Evolutionary conservation across 768 basidiomycete species (phyloP), one percentile per base, ranked within the genome.

Genomic region (Astraeus odoratus): DNA sequence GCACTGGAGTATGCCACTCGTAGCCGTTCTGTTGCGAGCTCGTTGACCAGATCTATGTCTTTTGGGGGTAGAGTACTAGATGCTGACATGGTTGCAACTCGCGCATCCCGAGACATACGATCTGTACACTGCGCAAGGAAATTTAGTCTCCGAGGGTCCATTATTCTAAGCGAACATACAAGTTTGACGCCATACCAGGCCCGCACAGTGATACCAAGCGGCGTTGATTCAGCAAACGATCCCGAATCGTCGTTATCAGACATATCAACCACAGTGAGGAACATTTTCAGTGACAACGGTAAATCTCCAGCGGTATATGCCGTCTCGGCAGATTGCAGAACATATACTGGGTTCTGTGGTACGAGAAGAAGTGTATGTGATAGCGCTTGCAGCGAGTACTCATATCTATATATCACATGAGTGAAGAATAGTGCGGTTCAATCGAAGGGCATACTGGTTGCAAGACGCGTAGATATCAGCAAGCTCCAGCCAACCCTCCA

Each of bases 401-500:
- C 72, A 57, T 92, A 91, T 57, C 91, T 94, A 39, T 15, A 10
- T 36, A 12, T 23, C 16, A 24, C 8, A 19, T 52, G 29, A 56
- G 51, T 4, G 10, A 35, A 9, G 13, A 7, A 15, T 34, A 7
- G 3, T 15, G 12, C 12, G 33, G 8, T 13, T 39, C 6, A 36
- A 50, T 23, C 31, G 30, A 4, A 31, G 20, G 19, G 67, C 86
- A 42, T 50, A 92, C 88, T 86, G 82, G 52, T 80, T 78, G 53
- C 83, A 81, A 9, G 77, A 72, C 4, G 80, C 69, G 53, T 95
- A 90, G 4, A 89, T 76, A 55, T 87, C 83, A 0, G 87, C 81
- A 19, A 96, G 77, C 59, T 93, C 85, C 15, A 87, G 65, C 92
- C 93, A 95, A 9, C 78, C 90, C 52, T 93, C 89, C 12, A 83